phyloP scores from a whole-genome alignment of 192 early-diverging fungal species.

The Umbelopsis sp. region DNA sequence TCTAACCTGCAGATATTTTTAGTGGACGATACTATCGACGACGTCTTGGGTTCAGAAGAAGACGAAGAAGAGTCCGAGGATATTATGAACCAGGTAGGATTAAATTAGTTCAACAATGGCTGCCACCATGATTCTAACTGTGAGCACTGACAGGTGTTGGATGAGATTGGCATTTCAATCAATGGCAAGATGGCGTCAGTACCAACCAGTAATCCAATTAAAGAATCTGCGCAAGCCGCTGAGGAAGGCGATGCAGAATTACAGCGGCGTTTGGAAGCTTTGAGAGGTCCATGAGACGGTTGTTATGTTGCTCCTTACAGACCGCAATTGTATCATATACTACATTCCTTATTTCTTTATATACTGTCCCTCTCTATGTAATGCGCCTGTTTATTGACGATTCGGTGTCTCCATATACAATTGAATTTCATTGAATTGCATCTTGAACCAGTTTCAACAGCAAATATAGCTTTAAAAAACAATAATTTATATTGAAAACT shows the following conservation, averaged over 20 bases:
- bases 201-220: background rate
- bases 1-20: background rate
- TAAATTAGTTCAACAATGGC: background rate
- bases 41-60: conserved; percentile 30
- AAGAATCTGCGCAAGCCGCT: background rate
- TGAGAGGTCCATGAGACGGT: background rate
- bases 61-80: conserved; percentile 41
- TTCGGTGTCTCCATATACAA: too few relatives aligned
- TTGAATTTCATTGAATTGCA: too few relatives aligned
- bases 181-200: conserved; percentile 23
- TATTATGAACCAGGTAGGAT: conserved; percentile 36
- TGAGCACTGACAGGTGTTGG: conserved; percentile 10
- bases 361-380: background rate
- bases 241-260: background rate
- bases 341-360: too few relatives aligned
- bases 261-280: conserved; percentile 5
- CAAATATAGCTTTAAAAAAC: too few relatives aligned
- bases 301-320: background rate
- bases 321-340: background rate
- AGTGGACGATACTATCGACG: conserved; percentile 40
- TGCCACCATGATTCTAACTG: background rate
- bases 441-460: too few relatives aligned
- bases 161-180: conserved; percentile 41
- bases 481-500: too few relatives aligned
- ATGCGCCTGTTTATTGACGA: background rate